Base-by-base conservation (phyloP, 805 yeast species). In the Naumovozyma baii region DNA sequence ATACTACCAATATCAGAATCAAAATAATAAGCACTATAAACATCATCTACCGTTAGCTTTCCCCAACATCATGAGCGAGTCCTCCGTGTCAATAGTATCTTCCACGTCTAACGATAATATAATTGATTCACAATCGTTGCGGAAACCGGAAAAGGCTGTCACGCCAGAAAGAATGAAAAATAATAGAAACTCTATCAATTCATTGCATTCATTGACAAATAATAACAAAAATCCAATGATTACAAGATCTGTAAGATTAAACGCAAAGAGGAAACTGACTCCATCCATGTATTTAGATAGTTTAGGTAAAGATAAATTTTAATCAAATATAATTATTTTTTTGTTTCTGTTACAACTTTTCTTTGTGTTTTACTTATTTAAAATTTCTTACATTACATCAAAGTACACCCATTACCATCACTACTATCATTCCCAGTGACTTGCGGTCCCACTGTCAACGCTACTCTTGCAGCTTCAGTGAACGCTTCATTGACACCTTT, bases 401-500 rank as follows among this genome's bases (percentile, higher is more conserved):
- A 59, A 25, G 56, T 54, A 59, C 73, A 69, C 36, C 61, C 45
- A 34, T 59, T 54, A 12, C 58, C 54, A 18, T 57, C 60, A n/a
- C 55, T 61, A 39, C 69, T 72, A 16, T 39, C 15, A 10, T 70
- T 73, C 45, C 67, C 66, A 37, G 76, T 77, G 39, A 88, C 90
- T 64, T 79, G 84, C 37, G 94, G 83, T 56, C 77, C 84, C 12
- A 95, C 95, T 46, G 83, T 80, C 50, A 90, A 70, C 2, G 96
- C 97, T 55, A 95, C 88, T 61, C 98, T 79, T 5, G 97, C 96
- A 33, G 97, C 98, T 65, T 92, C 98, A 0, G 96, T 87, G 60
- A 92, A 92, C 8, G 96, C 97, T 66, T 92, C 98, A 57, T 94
- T 92, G n/a, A 92, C 98, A 49, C 98, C 98, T 56, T 94, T 76